A percentile compares a stretch with the other conserved stretches of the same genome.
These are phyloP conservation scores for Mycotypha africana DNA, from an alignment of 371 early-diverging fungal genomes.

Conservation along the genomic window DNA sequence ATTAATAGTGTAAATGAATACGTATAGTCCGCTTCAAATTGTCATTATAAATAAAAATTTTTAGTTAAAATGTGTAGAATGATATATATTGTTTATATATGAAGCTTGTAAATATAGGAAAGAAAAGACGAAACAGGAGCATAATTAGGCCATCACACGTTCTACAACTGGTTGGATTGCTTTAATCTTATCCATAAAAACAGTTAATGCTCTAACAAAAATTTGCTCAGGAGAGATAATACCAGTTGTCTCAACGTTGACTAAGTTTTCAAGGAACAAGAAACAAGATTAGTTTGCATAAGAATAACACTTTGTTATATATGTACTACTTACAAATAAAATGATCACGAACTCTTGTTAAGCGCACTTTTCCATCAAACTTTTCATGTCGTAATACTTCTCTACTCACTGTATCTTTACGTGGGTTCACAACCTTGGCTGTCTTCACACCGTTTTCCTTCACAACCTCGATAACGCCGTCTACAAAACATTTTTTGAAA, in stretches of 20 bases:
- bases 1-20: no score
- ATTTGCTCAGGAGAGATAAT: slow-evolving; percentile 74
- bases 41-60: slow-evolving; percentile 1
- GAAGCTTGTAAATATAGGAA: background rate
- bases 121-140: background rate
- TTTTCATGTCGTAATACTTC: slow-evolving; percentile 94
- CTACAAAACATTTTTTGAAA: slow-evolving; percentile 88
- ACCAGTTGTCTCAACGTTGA: slow-evolving; percentile 89
- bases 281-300: no score
- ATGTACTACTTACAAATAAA: slow-evolving; percentile 83
- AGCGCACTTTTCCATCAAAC: slow-evolving; percentile 87
- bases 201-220: slow-evolving; percentile 71
- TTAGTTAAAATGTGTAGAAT: no score
- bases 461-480: slow-evolving; percentile 86
- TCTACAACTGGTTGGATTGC: slow-evolving; percentile 48
- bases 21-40: background rate
- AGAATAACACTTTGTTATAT: background rate
- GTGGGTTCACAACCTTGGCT: slow-evolving; percentile 87
- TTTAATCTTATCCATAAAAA: slow-evolving; percentile 78
- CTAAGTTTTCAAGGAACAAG: no score
- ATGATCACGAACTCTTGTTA: slow-evolving; percentile 91
- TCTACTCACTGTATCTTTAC: slow-evolving; percentile 95
- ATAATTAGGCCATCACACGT: no score
- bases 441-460: slow-evolving; percentile 53
- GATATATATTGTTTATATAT: background rate